Evolutionary conservation across 2,329 filamentous ascomycete genomes (phyloP).

Genomic region (Paradendryphiella salina): DNA sequence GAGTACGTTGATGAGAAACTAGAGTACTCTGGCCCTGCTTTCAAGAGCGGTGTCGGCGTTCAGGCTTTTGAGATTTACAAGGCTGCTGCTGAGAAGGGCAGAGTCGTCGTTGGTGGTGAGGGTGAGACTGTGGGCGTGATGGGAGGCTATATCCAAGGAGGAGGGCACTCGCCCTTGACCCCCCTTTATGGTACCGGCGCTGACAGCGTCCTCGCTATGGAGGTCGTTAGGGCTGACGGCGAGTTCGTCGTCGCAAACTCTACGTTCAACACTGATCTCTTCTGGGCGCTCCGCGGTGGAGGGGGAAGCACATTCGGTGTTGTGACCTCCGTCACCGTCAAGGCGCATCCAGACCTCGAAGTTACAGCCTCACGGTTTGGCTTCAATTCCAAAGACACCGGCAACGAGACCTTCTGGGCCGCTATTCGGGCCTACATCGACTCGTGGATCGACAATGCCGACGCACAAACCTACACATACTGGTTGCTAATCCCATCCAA

Average conservation of each 20-base stretch:
- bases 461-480: slow-evolving; percentile 44
- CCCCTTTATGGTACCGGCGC: slow-evolving; percentile 49
- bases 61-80: slow-evolving; percentile 59
- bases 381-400: slow-evolving; percentile 37
- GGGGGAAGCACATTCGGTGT: slow-evolving; percentile 44
- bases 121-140: slow-evolving; percentile 57
- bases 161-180: slow-evolving; percentile 60
- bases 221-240: slow-evolving; percentile 41
- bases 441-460: slow-evolving; percentile 42
- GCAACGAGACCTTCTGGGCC: slow-evolving; percentile 45
- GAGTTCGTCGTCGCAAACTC: slow-evolving; percentile 38
- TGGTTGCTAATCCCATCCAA: slow-evolving; percentile 40
- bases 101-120: slow-evolving; percentile 58
- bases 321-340: slow-evolving; percentile 41
- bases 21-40: slow-evolving; percentile 52
- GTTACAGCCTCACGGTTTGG: slow-evolving; percentile 40
- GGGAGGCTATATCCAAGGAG: slow-evolving; percentile 52
- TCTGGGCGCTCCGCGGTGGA: slow-evolving; percentile 45
- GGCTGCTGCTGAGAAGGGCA: slow-evolving; percentile 52
- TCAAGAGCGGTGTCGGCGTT: slow-evolving; percentile 61
- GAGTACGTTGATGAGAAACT: slow-evolving; percentile 38
- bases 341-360: slow-evolving; percentile 40
- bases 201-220: slow-evolving; percentile 43
- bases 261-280: slow-evolving; percentile 38
- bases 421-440: slow-evolving; percentile 37